Conservation (phyloP, 495 filamentous ascomycete genomes). For the Aspergillus panamensis region DNA sequence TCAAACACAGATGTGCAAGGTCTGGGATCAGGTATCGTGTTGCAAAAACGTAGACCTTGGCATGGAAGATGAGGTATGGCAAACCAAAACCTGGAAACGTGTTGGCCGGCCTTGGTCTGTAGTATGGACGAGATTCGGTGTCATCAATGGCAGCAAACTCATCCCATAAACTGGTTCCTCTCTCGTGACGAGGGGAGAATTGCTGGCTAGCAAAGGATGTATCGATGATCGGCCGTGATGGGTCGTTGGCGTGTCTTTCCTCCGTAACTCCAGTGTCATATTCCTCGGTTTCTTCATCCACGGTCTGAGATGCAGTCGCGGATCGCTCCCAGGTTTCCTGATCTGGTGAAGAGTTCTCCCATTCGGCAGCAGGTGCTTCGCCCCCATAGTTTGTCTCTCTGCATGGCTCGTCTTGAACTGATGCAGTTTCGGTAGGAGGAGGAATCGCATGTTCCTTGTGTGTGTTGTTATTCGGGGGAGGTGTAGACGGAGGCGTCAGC, state of each 20-base stretch:
- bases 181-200: constrained; percentile 30
- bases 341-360: constrained; percentile 10
- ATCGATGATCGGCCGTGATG: constrained; percentile 36
- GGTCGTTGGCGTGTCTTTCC: constrained; percentile 8
- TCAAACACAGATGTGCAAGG: constrained; percentile 43
- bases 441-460: constrained; percentile 9
- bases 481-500: constrained; percentile 43
- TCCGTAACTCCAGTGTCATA: background rate
- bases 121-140: constrained; percentile 24
- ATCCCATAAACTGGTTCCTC: constrained; percentile 41
- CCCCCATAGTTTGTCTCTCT: background rate
- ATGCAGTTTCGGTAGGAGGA: constrained; percentile 12
- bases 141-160: constrained; percentile 40
- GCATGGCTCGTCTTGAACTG: constrained; percentile 11
- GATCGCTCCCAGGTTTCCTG: constrained; percentile 15
- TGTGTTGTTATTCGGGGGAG: constrained; percentile 24
- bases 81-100: constrained; percentile 20
- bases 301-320: constrained; percentile 7
- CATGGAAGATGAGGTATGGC: constrained; percentile 46
- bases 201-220: constrained; percentile 42
- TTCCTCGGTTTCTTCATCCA: background rate
- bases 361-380: background rate
- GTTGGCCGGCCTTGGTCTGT: constrained; percentile 17
- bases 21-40: constrained; percentile 44
- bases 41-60: constrained; percentile 48